phyloP scores from a whole-genome alignment of 768 basidiomycete genomes.

The Pleurotus pulmonarius region DNA sequence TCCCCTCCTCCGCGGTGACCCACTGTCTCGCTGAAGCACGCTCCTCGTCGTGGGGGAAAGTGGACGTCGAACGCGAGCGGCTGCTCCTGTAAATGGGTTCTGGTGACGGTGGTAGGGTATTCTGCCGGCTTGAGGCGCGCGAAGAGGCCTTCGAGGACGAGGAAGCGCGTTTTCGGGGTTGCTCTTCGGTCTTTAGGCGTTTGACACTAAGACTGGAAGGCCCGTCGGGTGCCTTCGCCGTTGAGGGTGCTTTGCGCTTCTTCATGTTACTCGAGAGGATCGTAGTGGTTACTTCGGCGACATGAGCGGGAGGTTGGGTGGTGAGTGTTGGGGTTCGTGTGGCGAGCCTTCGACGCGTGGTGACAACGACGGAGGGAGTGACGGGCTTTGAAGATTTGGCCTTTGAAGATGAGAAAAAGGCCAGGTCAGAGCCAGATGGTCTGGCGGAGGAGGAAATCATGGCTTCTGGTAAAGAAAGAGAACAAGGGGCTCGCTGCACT shows the following conservation, averaged over 20 bases:
- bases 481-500: not conserved
- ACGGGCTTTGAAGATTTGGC: conserved; percentile 19
- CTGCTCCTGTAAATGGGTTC: conserved; percentile 56
- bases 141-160: conserved; percentile 33
- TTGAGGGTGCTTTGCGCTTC: conserved; percentile 33
- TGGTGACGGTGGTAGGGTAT: conserved; percentile 38
- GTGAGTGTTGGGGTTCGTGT: conserved; percentile 13
- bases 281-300: conserved; percentile 25
- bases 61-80: conserved; percentile 64
- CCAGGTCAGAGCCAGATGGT: conserved; percentile 20
- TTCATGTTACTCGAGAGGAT: conserved; percentile 18
- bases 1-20: conserved; percentile 47
- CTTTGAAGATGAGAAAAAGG: conserved; percentile 27
- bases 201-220: conserved; percentile 22
- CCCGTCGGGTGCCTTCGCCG: conserved; percentile 9
- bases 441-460: conserved; percentile 19
- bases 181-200: conserved; percentile 36
- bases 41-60: conserved; percentile 39
- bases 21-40: conserved; percentile 43
- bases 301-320: conserved; percentile 14
- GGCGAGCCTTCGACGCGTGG: conserved; percentile 25
- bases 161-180: conserved; percentile 27
- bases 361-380: conserved; percentile 30
- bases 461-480: conserved; percentile 5
- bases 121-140: conserved; percentile 40